phyloP scores from a whole-genome alignment of 495 filamentous ascomycete species.

The Penicillium coffeae region DNA sequence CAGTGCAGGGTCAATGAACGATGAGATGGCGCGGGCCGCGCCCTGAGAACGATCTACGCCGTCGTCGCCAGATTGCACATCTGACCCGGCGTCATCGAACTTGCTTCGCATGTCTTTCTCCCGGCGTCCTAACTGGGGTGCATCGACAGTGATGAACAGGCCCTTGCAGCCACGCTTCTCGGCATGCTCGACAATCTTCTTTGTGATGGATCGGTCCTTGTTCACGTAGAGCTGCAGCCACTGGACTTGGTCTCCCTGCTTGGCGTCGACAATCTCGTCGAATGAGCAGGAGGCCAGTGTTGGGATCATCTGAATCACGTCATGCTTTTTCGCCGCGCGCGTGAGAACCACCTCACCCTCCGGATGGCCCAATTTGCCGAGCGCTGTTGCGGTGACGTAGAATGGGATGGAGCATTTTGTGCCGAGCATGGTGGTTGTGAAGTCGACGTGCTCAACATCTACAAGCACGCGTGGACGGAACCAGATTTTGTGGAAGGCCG shows the following conservation, averaged over 20 bases:
- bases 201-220: conserved; percentile 88
- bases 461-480: conserved; percentile 84
- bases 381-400: conserved; percentile 88
- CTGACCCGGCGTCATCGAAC: conserved; percentile 80
- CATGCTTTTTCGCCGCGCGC: conserved; percentile 73
- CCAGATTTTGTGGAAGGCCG: conserved; percentile 96
- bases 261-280: conserved; percentile 91
- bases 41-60: conserved; percentile 82
- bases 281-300: conserved; percentile 97
- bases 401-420: conserved; percentile 77
- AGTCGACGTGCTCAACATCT: conserved; percentile 82
- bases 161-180: conserved; percentile 91
- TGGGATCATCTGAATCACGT: conserved; percentile 94
- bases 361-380: conserved; percentile 84
- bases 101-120: conserved; percentile 95
- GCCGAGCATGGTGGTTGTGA: conserved; percentile 86
- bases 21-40: conserved; percentile 86
- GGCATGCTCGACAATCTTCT: conserved; percentile 85
- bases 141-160: conserved; percentile 97
- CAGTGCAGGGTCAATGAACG: conserved; percentile 79
- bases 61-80: conserved; percentile 68
- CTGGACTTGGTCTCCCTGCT: conserved; percentile 75
- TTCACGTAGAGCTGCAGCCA: conserved; percentile 99
- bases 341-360: conserved; percentile 93
- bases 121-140: conserved; percentile 87